A percentile compares a stretch with the other conserved stretches of the same genome.
phyloP scores from a whole-genome alignment of 495 filamentous ascomycete genomes.

The Podospora conica region DNA sequence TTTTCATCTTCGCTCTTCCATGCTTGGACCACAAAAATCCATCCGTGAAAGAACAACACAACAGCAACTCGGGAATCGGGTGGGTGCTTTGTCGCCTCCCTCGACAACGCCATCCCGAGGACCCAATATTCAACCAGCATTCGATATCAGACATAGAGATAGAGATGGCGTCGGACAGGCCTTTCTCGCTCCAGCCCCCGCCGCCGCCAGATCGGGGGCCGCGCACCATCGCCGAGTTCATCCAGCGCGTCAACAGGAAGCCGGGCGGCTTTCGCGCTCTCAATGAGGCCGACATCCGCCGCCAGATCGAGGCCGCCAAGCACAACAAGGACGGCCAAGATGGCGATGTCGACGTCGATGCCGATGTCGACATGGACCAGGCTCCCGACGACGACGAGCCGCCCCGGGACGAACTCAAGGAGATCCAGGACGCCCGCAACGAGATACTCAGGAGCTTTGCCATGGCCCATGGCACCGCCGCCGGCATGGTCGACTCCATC shows the following conservation, averaged over 20 bases:
- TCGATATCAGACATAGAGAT: not conserved
- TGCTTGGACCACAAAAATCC: too few species aligned
- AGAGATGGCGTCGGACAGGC: not conserved
- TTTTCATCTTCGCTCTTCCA: too few species aligned
- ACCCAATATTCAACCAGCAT: not conserved
- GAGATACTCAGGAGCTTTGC: slow-evolving; percentile 50
- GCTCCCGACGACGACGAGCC: slow-evolving; percentile 27
- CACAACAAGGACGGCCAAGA: slow-evolving; percentile 28
- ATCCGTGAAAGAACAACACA: not conserved
- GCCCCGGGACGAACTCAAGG: slow-evolving; percentile 28
- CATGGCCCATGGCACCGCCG: slow-evolving; percentile 27
- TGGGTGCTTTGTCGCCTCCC: not conserved
- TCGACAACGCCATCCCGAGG: not conserved
- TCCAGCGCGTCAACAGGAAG: slow-evolving; percentile 66
- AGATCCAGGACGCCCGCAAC: slow-evolving; percentile 39
- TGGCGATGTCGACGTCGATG: slow-evolving; percentile 27
- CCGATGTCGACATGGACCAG: not conserved
- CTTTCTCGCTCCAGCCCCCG: slow-evolving; percentile 60
- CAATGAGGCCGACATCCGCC: slow-evolving; percentile 54
- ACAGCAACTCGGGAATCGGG: not conserved
- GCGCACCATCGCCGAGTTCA: slow-evolving; percentile 62
- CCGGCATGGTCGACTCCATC: slow-evolving; percentile 60
- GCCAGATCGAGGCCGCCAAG: slow-evolving; percentile 51
- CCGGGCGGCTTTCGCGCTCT: slow-evolving; percentile 68
- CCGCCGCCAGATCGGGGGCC: slow-evolving; percentile 47